phyloP scores from a whole-genome alignment of 2,329 filamentous ascomycete genomes.

The Hypoxylon sp. region DNA sequence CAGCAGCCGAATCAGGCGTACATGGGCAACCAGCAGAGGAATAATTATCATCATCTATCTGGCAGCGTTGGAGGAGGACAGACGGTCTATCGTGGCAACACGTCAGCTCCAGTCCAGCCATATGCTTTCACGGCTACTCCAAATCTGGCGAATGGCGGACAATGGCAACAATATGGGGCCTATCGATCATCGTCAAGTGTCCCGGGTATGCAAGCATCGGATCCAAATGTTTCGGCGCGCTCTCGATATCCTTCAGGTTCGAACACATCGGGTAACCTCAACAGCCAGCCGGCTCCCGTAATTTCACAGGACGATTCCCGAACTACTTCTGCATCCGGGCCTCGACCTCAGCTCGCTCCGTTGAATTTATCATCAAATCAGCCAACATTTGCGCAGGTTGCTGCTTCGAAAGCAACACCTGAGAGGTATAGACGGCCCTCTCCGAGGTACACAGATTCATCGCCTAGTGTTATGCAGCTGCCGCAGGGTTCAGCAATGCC shows the following conservation, averaged over 20 bases:
- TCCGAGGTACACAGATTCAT: constrained; percentile 63
- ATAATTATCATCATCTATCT: constrained; percentile 60
- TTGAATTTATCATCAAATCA: constrained; percentile 52
- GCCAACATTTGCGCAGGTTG: constrained; percentile 65
- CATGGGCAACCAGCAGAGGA: constrained; percentile 57
- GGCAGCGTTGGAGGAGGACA: constrained; percentile 54
- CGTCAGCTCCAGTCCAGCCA: constrained; percentile 71
- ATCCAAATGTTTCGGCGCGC: constrained; percentile 46
- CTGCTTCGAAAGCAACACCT: constrained; percentile 72
- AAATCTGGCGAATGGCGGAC: constrained; percentile 63
- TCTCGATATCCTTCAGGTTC: constrained; percentile 26
- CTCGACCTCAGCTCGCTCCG: constrained; percentile 54
- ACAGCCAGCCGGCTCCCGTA: constrained; percentile 37
- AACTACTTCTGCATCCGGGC: constrained; percentile 49
- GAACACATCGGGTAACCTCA: constrained; percentile 11
- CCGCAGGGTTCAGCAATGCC: constrained; percentile 53
- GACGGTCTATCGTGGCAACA: constrained; percentile 62
- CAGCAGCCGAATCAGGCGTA: constrained; percentile 62
- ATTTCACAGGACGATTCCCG: constrained; percentile 64
- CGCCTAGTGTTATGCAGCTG: constrained; percentile 44
- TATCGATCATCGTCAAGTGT: constrained; percentile 58
- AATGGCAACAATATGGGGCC: constrained; percentile 60
- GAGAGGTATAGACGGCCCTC: constrained; percentile 82
- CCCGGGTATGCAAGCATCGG: constrained; percentile 52
- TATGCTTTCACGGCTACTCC: constrained; percentile 81